These are phyloP conservation scores for Acanthamoeba sp. DNA, from an alignment of 208 protist genomes.

Conservation along the genomic window DNA sequence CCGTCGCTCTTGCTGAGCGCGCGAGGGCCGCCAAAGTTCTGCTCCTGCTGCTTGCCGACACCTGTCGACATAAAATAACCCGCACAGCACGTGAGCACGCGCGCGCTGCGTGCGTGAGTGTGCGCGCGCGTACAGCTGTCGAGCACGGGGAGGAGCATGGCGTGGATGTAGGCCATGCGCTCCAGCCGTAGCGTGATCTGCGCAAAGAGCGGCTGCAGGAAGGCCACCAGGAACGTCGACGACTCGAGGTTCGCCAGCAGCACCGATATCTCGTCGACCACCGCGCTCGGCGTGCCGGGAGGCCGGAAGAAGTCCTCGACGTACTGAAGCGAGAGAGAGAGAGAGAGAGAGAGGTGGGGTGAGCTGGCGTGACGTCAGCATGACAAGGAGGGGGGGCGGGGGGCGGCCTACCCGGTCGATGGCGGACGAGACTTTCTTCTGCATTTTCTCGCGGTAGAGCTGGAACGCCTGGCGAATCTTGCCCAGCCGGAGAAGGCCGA, in stretches of 20 bases:
- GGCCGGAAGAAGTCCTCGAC: not conserved
- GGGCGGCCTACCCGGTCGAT: constrained; percentile 17
- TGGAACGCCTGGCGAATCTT: constrained; percentile 70
- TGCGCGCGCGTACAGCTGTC: constrained; percentile 25
- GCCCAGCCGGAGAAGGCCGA: constrained; percentile 64
- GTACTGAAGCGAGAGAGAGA: not conserved
- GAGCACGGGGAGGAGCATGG: constrained; percentile 53
- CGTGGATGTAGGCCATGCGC: constrained; percentile 67
- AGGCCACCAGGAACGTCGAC: not conserved
- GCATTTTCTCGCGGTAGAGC: constrained; percentile 56
- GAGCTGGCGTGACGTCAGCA: not conserved
- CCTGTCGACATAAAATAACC: not conserved
- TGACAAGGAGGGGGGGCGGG: not conserved
- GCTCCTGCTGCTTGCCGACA: not conserved
- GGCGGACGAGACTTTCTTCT: not conserved
- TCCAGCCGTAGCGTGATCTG: not conserved
- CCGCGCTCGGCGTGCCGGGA: not conserved
- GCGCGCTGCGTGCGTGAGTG: not conserved
- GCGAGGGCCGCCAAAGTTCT: not conserved
- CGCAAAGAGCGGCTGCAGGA: constrained; percentile 32
- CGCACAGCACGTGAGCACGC: too few relatives aligned
- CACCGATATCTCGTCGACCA: constrained; percentile 22
- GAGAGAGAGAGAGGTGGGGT: not conserved
- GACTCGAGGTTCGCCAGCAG: not conserved
- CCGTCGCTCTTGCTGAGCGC: not conserved